Conservation (phyloP, 306 rosid species). For the Casuarina cunninghamiana region DNA sequence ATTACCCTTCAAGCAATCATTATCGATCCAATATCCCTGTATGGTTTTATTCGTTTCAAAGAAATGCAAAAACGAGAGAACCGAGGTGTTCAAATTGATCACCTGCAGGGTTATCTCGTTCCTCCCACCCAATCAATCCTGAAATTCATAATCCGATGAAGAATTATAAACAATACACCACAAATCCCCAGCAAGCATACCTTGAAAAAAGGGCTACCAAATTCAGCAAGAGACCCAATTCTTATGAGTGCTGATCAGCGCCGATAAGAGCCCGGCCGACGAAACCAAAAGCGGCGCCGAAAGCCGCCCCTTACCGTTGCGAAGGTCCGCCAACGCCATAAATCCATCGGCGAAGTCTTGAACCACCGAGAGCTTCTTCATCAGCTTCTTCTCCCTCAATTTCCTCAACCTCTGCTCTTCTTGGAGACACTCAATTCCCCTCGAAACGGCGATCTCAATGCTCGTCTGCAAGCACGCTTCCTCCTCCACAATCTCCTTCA, state of each 20-base stretch:
- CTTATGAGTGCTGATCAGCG: constrained; percentile 83
- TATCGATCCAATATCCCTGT: neutral
- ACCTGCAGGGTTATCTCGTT: neutral
- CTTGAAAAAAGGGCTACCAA: constrained; percentile 9
- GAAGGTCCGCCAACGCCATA: constrained; percentile 74
- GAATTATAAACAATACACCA: neutral
- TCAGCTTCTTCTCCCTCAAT: constrained; percentile 53
- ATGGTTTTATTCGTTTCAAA: neutral
- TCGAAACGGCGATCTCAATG: constrained; percentile 36
- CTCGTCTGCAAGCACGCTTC: constrained; percentile 56
- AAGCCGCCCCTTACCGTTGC: constrained; percentile 58
- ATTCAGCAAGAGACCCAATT: constrained; percentile 80
- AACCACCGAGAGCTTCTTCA: constrained; percentile 74
- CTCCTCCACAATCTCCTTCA: constrained; percentile 47
- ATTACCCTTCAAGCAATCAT: neutral
- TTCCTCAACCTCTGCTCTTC: constrained; percentile 46
- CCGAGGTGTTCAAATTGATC: neutral
- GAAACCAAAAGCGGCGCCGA: constrained; percentile 59
- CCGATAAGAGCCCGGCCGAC: constrained; percentile 73
- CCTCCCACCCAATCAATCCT: neutral
- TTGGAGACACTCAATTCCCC: constrained; percentile 35
- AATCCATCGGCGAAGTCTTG: constrained; percentile 87
- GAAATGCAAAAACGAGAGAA: neutral
- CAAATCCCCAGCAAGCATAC: constrained; percentile 10
- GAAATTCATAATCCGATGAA: neutral